phyloP scores from a whole-genome alignment of 2,329 filamentous ascomycete species.

The Phialophora chinensis region DNA sequence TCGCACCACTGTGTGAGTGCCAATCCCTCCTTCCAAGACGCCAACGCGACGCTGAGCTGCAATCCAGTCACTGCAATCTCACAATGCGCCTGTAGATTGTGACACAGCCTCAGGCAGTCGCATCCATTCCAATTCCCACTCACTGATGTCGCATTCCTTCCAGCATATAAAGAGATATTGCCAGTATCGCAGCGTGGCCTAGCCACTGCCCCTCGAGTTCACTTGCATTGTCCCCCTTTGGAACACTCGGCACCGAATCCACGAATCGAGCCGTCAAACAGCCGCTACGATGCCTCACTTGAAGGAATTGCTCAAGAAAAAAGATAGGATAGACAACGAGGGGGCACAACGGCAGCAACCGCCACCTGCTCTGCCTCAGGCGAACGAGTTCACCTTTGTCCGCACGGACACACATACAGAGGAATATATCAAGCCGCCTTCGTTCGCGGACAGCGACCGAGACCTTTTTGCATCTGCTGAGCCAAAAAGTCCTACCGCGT shows the following conservation, averaged over 20 bases:
- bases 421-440: conserved; percentile 77
- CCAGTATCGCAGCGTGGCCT: conserved; percentile 29
- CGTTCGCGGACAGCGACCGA: conserved; percentile 49
- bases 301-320: conserved; percentile 67
- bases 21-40: conserved; percentile 13
- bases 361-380: conserved; percentile 43
- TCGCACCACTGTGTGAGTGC: conserved; percentile 1
- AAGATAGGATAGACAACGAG: conserved; percentile 58
- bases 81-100: conserved; percentile 10
- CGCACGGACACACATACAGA: conserved; percentile 81
- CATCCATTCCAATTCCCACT: conserved; percentile 13
- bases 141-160: conserved; percentile 25
- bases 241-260: neutral
- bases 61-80: conserved; percentile 11
- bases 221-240: neutral
- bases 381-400: conserved; percentile 79
- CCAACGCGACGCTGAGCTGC: conserved; percentile 9
- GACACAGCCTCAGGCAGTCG: conserved; percentile 15
- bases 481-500: conserved; percentile 24
- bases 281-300: conserved; percentile 57
- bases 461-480: neutral
- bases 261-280: neutral
- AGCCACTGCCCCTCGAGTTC: neutral
- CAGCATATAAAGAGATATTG: conserved; percentile 29
- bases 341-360: conserved; percentile 35